phyloP scores from a whole-genome alignment of 2,329 filamentous ascomycete genomes.

The Didymella segeticola region DNA sequence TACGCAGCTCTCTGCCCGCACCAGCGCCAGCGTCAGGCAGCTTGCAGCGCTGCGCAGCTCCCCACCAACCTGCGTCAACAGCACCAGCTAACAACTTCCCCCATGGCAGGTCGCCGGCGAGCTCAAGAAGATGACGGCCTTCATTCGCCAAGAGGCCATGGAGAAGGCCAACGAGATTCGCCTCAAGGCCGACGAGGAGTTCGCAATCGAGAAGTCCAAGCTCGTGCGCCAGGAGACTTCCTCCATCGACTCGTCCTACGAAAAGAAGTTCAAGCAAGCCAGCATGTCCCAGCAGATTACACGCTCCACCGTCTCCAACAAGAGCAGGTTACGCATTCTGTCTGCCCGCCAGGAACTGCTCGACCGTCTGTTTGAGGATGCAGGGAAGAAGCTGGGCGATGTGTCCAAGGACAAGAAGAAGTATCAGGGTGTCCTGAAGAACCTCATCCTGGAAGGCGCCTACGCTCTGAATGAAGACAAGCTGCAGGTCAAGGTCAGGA shows the following conservation, averaged over 20 bases:
- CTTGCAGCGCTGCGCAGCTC: slow-evolving; percentile 17
- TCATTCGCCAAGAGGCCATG: slow-evolving; percentile 97
- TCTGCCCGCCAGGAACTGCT: slow-evolving; percentile 87
- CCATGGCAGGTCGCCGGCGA: slow-evolving; percentile 83
- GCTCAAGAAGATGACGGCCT: slow-evolving; percentile 99
- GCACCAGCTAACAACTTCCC: slow-evolving; percentile 36
- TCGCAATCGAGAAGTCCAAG: slow-evolving; percentile 98
- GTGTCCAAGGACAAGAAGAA: slow-evolving; percentile 72
- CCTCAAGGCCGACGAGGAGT: slow-evolving; percentile 98
- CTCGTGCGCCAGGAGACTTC: slow-evolving; percentile 95
- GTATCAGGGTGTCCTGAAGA: slow-evolving; percentile 79
- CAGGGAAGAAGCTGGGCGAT: slow-evolving; percentile 73
- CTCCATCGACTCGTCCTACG: slow-evolving; percentile 89
- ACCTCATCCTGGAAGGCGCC: slow-evolving; percentile 84
- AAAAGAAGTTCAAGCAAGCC: slow-evolving; percentile 99
- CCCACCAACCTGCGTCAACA: slow-evolving; percentile 37
- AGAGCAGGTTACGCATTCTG: slow-evolving; percentile 89
- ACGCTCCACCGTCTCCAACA: slow-evolving; percentile 93
- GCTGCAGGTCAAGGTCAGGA: slow-evolving; percentile 75
- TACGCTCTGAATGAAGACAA: slow-evolving; percentile 86
- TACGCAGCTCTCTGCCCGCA: slow-evolving; percentile 53
- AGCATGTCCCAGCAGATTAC: slow-evolving; percentile 99
- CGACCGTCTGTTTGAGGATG: slow-evolving; percentile 85
- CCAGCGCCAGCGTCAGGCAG: slow-evolving; percentile 10
- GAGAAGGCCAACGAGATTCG: slow-evolving; percentile 98